Base-by-base conservation (phyloP, 345 rosid species). In the Microcos paniculata region DNA sequence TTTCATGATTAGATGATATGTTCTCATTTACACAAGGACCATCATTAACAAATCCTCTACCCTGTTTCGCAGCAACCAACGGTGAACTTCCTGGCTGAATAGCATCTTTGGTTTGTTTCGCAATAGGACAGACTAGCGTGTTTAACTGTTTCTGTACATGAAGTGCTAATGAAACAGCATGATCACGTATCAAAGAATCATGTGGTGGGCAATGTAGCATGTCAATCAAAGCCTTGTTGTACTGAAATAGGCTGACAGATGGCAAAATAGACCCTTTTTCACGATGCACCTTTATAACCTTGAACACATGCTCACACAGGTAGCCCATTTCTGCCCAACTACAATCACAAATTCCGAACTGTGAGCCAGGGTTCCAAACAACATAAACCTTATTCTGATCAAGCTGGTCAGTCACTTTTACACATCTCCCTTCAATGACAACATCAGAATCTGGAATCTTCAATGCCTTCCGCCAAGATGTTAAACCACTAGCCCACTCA, bases 401-500 rank as follows among this genome's bases (percentile, higher is more conserved):
- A 74, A 80, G 77, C 67, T 83, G 88, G 80, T 91, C 88, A 9
- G 71, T 86, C 62, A 93, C 87, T 80, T 80, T 89, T 42, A 90
- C 97, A 76, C 79, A 77, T 81, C 73, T 82, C 52, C 85, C 89
- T 65, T 90, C 89, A 67, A 87, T 51, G 59, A 75, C 63, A 80
- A 92, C 92, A 82, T 90, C 87, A 59, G 90, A 80, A 77, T 92
- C 91, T 15, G 87, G 94, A 78, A 96, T 89, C 78, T 83, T 87
- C 75, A 87, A 74, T 45, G 98, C 93, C 87, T 84, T 83, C 23
- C 91, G 85, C 93, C 96, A 96, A 48, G 95, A 84, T 62, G 97
- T 96, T 77, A 92, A 88, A 63, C 98, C 97, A 59, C 90, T 90
- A 42, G 72, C 87, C 98, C 98, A 96, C 81, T 92, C 99, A 58